Evolutionary conservation across 1,284 basidiomycete genomes (phyloP).

Genomic region (Agroathelia rolfsii): DNA sequence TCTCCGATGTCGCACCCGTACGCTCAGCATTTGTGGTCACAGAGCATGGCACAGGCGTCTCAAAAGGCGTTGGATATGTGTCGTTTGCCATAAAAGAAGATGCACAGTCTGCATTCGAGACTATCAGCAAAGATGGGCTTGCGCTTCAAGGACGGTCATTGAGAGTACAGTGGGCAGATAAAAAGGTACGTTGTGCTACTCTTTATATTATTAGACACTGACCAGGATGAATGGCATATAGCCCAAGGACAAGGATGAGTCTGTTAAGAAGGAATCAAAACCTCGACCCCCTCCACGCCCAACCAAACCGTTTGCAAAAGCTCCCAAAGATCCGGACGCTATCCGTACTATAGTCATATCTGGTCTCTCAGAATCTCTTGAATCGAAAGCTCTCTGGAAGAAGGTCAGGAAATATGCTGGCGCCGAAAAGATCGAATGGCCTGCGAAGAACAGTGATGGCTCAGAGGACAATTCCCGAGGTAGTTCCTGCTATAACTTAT

Average conservation of each 20-base stretch:
- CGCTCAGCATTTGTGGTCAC: constrained; percentile 91
- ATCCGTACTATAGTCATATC: constrained; percentile 76
- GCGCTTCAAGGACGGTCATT: constrained; percentile 56
- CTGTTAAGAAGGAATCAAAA: constrained; percentile 30
- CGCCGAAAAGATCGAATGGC: constrained; percentile 66
- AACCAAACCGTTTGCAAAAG: constrained; percentile 23
- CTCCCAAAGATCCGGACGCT: constrained; percentile 64
- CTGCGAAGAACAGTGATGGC: constrained; percentile 36
- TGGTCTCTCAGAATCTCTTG: constrained; percentile 60
- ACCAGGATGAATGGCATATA: constrained; percentile 11
- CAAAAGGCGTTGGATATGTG: constrained; percentile 96
- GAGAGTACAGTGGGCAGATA: constrained; percentile 73
- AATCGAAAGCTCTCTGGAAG: constrained; percentile 79
- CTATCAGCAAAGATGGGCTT: constrained; percentile 46
- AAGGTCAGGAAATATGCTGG: constrained; percentile 74
- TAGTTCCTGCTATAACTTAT: too few relatives aligned
- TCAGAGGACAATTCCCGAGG: constrained; percentile 31
- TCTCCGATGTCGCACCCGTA: constrained; percentile 93
- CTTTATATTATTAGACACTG: constrained; percentile 3
- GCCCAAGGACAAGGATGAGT: constrained; percentile 32
- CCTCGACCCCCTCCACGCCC: constrained; percentile 23
- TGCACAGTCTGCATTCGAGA: constrained; percentile 67
- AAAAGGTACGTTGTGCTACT: constrained; percentile 41
- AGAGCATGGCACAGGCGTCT: constrained; percentile 68
- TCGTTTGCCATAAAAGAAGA: constrained; percentile 88